Conservation (phyloP, 1,139 yeast genomes). For the Lodderomyces metapsilosis region DNA sequence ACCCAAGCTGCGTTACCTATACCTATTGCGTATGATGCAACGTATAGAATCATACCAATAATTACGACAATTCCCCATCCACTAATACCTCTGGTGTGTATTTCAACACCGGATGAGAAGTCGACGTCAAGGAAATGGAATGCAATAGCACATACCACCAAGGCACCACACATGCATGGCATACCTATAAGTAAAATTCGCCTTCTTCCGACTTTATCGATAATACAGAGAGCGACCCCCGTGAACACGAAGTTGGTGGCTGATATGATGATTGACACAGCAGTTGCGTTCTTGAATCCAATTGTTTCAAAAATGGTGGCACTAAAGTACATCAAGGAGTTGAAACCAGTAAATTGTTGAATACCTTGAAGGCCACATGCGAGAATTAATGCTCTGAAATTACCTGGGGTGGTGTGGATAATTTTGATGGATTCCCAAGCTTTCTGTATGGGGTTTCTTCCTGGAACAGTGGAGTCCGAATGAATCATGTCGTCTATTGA, state of each 20-base stretch:
- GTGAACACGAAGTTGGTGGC: slow-evolving; percentile 92
- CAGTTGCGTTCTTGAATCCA: slow-evolving; percentile 83
- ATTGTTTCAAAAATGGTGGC: slow-evolving; percentile 86
- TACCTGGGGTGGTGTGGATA: slow-evolving; percentile 73
- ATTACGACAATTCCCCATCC: slow-evolving; percentile 89
- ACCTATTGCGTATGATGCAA: slow-evolving; percentile 89
- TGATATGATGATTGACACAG: slow-evolving; percentile 89
- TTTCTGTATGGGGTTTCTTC: slow-evolving; percentile 50
- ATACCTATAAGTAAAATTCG: slow-evolving; percentile 68
- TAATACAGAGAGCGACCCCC: slow-evolving; percentile 73
- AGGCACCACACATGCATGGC: slow-evolving; percentile 77
- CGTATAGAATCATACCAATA: slow-evolving; percentile 80
- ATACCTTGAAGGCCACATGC: slow-evolving; percentile 94
- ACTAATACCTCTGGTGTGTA: slow-evolving; percentile 50
- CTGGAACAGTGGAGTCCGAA: slow-evolving; percentile 64
- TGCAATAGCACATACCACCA: slow-evolving; percentile 79
- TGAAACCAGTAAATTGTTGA: slow-evolving; percentile 94
- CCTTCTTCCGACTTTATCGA: slow-evolving; percentile 86
- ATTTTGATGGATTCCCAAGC: slow-evolving; percentile 64
- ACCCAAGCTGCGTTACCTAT: slow-evolving; percentile 99
- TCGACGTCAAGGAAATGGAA: slow-evolving; percentile 75
- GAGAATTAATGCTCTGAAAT: slow-evolving; percentile 80
- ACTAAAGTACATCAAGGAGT: slow-evolving; percentile 91
- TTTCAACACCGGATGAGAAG: slow-evolving; percentile 49
- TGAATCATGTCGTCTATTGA: slow-evolving; percentile 58